These are phyloP conservation scores for Raphanus sativus DNA, from an alignment of 345 rosid species.

Conservation along the genomic window DNA sequence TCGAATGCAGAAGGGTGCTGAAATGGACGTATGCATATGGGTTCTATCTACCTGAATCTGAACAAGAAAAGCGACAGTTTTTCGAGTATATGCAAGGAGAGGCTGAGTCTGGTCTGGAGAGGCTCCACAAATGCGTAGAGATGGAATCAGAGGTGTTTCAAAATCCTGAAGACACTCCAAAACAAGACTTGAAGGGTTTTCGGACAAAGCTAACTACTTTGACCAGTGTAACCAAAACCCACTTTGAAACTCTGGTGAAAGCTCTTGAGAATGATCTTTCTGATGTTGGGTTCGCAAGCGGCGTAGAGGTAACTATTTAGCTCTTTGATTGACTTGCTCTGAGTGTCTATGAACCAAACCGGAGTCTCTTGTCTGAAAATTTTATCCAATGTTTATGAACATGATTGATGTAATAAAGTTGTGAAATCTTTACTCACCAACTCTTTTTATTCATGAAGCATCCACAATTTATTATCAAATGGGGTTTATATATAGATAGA, in stretches of 20 bases:
- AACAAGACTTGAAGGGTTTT: background rate
- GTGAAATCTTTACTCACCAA: background rate
- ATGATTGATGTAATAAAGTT: background rate
- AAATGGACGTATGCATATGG: constrained; percentile 24
- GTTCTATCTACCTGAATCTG: background rate
- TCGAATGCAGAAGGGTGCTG: constrained; percentile 16
- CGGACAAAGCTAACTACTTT: background rate
- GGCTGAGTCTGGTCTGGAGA: constrained; percentile 19
- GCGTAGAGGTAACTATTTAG: background rate
- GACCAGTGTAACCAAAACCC: background rate
- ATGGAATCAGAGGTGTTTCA: background rate
- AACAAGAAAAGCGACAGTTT: background rate
- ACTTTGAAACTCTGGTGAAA: constrained; percentile 14
- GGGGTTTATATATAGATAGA: background rate
- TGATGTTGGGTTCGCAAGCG: constrained; percentile 4
- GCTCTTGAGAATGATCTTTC: constrained; percentile 6
- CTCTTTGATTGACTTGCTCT: constrained; percentile 1
- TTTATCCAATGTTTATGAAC: background rate
- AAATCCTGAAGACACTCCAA: background rate
- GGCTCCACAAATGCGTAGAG: constrained; percentile 25
- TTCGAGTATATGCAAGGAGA: constrained; percentile 21
- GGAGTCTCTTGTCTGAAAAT: background rate
- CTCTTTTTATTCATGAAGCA: constrained; percentile 11
- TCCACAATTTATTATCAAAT: background rate
- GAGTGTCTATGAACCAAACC: background rate